Evolutionary conservation across 768 basidiomycete genomes (phyloP), one percentile per base, ranked within the genome.

Genomic region (Scleroderma citrinum): DNA sequence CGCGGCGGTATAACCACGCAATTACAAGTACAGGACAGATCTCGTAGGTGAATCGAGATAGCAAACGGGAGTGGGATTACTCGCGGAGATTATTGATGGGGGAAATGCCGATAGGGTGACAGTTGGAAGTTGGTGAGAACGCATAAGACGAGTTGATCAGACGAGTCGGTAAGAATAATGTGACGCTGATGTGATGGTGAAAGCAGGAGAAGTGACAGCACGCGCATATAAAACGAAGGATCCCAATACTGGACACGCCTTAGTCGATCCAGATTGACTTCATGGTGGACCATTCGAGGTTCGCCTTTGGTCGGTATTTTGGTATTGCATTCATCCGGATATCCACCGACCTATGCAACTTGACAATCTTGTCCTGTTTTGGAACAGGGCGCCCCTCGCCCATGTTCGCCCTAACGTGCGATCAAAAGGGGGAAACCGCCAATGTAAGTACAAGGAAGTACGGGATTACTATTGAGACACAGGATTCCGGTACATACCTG

Each of bases 311-410:
- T 46, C 52, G 56, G 50, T 79, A 79, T 45, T 62, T 64, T 1
- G 67, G 64, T 23, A 68, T 58, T 1, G 81, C 75, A 20, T 80
- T 76, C 71, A 81, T 72, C 49, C 82, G 70, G 52, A 74, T 55
- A 50, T 65, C 64, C 46, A 80, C 79, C 20, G 71, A 62, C 12
- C 77, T 60, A 48, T 81, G 79, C 1, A 80, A 39, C 51, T 75
- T 71, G 42, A 72, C 53, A 0, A 67, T 70, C 12, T 69, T 49
- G 0, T 53, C 36, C 48, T 76, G 76, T 47, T 62, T 70, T 5
- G 72, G 75, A 37, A 78, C 66, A 5, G 61, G 57, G 37, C 77
- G 68, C 2, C 74, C 72, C 14, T 56, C 51, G 2, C 75, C 77
- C 29, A 68, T 63, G 39, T 80, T 78, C 23, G 62, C 5, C 3